Conservation (phyloP, 179 eudicot species). For the Vitellaria paradoxa region DNA sequence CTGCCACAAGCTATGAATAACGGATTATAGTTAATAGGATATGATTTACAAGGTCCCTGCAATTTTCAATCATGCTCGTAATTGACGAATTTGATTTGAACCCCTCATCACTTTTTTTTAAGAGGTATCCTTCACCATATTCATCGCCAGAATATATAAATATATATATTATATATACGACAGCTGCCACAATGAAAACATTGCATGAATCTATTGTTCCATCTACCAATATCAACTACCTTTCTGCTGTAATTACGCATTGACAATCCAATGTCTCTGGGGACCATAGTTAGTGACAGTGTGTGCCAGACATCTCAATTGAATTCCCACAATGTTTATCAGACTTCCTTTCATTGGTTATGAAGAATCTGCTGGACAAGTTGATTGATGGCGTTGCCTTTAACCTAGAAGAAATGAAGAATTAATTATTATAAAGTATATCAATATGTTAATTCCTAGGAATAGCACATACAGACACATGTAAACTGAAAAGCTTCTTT, state of each 20-base stretch:
- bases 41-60: too few relatives aligned
- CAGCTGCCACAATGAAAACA: too few relatives aligned
- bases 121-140: too few relatives aligned
- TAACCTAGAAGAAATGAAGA: background rate
- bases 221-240: background rate
- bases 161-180: too few relatives aligned
- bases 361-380: conserved; percentile 6
- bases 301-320: background rate
- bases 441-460: background rate
- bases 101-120: too few relatives aligned
- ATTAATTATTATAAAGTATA: background rate
- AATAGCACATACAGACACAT: background rate
- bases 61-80: too few relatives aligned
- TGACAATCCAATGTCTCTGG: background rate
- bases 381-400: conserved; percentile 10
- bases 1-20: too few relatives aligned
- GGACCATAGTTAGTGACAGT: background rate
- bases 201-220: too few relatives aligned
- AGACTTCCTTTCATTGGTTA: background rate
- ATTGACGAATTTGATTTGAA: too few relatives aligned
- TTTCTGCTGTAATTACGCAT: background rate
- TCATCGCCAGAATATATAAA: too few relatives aligned
- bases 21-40: too few relatives aligned
- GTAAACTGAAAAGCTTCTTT: background rate
- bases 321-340: background rate